A percentile compares a stretch with the other conserved stretches of the same genome.
Conservation (phyloP, 345 rosid species). For the Citrus glauca region DNA sequence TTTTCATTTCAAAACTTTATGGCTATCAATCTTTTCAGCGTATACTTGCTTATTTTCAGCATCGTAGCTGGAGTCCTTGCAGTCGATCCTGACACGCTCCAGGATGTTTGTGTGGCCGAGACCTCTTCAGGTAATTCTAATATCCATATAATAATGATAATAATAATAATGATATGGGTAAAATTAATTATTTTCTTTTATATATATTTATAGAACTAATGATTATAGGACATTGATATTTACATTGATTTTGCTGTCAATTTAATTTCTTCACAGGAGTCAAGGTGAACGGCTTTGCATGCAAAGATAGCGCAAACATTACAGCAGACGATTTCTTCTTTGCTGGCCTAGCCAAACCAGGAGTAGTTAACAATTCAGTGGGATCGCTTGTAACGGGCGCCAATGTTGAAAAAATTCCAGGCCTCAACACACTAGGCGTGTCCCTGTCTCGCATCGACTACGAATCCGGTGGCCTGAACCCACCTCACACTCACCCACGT, state of each 20-base stretch:
- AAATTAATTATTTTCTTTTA: too few relatives aligned
- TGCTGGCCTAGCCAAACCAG: conserved; percentile 50
- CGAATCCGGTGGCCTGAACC: conserved; percentile 51
- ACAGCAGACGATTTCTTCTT: conserved; percentile 57
- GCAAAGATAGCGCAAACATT: conserved; percentile 47
- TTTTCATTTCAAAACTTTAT: neutral
- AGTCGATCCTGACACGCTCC: conserved; percentile 61
- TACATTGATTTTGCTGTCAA: neutral
- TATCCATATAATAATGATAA: too few relatives aligned
- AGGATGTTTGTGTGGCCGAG: conserved; percentile 65
- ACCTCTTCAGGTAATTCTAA: conserved; percentile 26
- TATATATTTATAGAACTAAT: too few relatives aligned
- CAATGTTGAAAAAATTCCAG: conserved; percentile 56
- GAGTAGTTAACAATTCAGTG: conserved; percentile 36
- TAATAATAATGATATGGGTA: too few relatives aligned
- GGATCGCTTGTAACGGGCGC: conserved; percentile 54
- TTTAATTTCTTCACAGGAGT: conserved; percentile 26
- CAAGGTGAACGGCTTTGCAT: conserved; percentile 55
- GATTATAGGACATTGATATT: too few relatives aligned
- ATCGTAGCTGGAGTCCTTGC: conserved; percentile 28
- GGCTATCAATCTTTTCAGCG: neutral
- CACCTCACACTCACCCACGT: conserved; percentile 70
- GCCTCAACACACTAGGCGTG: conserved; percentile 62
- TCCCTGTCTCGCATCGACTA: conserved; percentile 60
- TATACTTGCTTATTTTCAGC: conserved; percentile 12